Evolutionary conservation across 2,329 filamentous ascomycete species (phyloP).

Genomic region (Hyphodiscus sp.): DNA sequence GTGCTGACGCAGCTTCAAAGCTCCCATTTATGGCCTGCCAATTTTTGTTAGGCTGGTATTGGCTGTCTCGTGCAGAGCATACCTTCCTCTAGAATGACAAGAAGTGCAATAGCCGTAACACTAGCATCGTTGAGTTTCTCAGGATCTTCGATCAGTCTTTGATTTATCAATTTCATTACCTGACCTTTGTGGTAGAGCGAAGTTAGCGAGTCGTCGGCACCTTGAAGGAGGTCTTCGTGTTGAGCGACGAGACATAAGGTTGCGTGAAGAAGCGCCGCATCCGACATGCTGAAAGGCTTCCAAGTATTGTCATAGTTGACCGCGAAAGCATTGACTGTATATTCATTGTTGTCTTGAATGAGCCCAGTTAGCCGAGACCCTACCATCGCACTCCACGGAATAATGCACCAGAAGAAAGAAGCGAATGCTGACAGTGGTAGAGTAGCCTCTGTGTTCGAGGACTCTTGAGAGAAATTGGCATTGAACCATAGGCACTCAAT

Average conservation of each 20-base stretch:
- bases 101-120: background rate
- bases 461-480: constrained; percentile 1
- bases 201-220: constrained; percentile 2
- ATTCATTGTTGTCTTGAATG: constrained; percentile 2
- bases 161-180: constrained; percentile 10
- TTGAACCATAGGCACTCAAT: background rate
- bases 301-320: constrained; percentile 6
- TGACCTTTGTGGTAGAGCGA: constrained; percentile 9
- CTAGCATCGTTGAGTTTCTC: background rate
- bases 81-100: background rate
- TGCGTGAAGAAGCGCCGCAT: constrained; percentile 5
- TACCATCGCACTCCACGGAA: background rate
- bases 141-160: background rate
- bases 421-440: constrained; percentile 4
- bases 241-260: constrained; percentile 7
- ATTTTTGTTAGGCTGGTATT: background rate
- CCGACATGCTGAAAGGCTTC: constrained; percentile 3
- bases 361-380: background rate
- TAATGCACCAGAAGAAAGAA: background rate
- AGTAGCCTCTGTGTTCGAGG: constrained; percentile 2
- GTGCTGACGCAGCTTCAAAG: constrained; percentile 2
- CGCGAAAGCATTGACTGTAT: constrained; percentile 3
- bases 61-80: background rate
- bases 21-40: constrained; percentile 3
- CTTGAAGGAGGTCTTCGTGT: constrained; percentile 6